Evolutionary conservation across 1,284 basidiomycete species (phyloP).

Genomic region (Tilletia walkeri): DNA sequence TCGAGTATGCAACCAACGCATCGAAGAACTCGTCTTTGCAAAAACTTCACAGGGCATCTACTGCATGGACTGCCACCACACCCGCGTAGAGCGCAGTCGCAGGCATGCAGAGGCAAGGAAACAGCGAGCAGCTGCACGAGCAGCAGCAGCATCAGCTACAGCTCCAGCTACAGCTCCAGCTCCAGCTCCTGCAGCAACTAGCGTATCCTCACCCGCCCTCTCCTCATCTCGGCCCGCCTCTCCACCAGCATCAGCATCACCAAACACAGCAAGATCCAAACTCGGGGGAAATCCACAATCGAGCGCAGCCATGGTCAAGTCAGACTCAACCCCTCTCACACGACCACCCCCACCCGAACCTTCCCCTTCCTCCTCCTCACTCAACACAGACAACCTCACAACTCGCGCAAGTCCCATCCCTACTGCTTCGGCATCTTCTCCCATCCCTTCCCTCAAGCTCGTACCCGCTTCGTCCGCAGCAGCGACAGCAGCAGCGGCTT

Average conservation of each 20-base stretch:
- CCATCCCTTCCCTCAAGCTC: not conserved
- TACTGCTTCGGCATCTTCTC: not conserved
- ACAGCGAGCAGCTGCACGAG: conserved; percentile 49
- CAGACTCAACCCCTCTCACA: not conserved
- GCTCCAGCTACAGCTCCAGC: not conserved
- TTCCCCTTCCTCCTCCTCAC: not conserved
- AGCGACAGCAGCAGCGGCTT: not conserved
- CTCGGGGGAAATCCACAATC: too few species aligned
- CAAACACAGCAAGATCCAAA: not conserved
- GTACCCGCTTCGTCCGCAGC: not conserved
- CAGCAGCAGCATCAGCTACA: conserved; percentile 9
- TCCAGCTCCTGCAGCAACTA: not conserved
- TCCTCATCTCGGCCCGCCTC: too few species aligned
- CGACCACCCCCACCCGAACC: not conserved
- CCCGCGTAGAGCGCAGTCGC: conserved; percentile 85
- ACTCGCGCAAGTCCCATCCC: not conserved
- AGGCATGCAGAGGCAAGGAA: conserved; percentile 72
- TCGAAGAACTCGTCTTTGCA: conserved; percentile 96
- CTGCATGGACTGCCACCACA: conserved; percentile 96
- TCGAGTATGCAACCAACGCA: conserved; percentile 86
- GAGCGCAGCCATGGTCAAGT: not conserved
- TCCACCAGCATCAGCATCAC: not conserved
- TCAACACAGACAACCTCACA: not conserved
- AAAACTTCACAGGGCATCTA: conserved; percentile 98
- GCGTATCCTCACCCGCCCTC: not conserved